Percentiles rank a stretch among this genome's conserved stretches.
These are phyloP conservation scores for Trypanosoma scelopori DNA, from an alignment of 208 protist genomes.

Conservation along the genomic window DNA sequence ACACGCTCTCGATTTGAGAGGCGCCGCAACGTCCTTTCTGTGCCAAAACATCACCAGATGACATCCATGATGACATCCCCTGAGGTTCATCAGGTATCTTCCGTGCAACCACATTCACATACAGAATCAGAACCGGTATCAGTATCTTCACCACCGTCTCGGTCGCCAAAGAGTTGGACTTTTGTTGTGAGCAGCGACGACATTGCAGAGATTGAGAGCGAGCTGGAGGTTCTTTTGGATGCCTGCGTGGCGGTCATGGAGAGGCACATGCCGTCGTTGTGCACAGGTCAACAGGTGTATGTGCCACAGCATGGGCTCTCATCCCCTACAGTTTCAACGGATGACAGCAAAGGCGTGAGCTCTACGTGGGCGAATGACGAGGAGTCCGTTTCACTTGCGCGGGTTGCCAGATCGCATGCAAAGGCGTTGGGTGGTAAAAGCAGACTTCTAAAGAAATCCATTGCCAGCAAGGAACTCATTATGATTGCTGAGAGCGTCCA, in stretches of 20 bases:
- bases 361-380: neutral
- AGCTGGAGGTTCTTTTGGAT: slow-evolving; percentile 29
- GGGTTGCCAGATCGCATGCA: slow-evolving; percentile 9
- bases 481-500: slow-evolving; percentile 30
- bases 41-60: neutral
- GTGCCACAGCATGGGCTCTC: neutral
- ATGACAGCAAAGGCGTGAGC: neutral
- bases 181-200: slow-evolving; percentile 26
- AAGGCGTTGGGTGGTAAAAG: slow-evolving; percentile 31
- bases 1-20: slow-evolving; percentile 11
- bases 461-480: slow-evolving; percentile 23
- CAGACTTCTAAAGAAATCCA: slow-evolving; percentile 21
- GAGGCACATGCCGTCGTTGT: slow-evolving; percentile 16
- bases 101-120: neutral
- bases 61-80: neutral
- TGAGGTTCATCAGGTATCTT: neutral
- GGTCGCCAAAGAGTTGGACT: neutral
- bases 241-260: slow-evolving; percentile 26
- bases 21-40: slow-evolving; percentile 3
- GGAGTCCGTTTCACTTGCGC: neutral
- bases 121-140: neutral
- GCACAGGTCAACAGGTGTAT: slow-evolving; percentile 13
- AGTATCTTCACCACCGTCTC: neutral
- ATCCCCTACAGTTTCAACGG: neutral
- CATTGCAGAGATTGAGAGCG: slow-evolving; percentile 31